These are phyloP conservation scores for Scolecobasidium constrictum DNA, from an alignment of 2,329 filamentous ascomycete species.

Conservation along the genomic window DNA sequence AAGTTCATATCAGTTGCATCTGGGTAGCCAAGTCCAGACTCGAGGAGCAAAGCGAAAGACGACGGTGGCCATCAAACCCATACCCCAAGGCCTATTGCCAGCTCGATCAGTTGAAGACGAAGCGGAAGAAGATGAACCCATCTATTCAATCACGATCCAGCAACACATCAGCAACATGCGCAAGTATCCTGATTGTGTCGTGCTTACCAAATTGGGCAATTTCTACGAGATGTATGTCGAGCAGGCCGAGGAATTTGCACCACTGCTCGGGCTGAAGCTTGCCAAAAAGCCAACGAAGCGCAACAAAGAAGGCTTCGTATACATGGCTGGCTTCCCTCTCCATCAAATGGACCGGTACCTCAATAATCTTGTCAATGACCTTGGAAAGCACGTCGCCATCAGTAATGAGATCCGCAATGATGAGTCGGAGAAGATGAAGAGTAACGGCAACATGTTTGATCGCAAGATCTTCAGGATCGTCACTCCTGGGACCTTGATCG, in stretches of 20 bases:
- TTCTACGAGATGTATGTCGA: slow-evolving; percentile 99
- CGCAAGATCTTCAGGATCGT: slow-evolving; percentile 77
- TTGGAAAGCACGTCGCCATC: slow-evolving; percentile 84
- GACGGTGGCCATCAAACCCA: slow-evolving; percentile 15
- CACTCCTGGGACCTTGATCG: slow-evolving; percentile 89
- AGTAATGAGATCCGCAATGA: slow-evolving; percentile 83
- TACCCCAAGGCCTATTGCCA: slow-evolving; percentile 9
- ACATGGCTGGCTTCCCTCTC: slow-evolving; percentile 94
- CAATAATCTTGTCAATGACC: slow-evolving; percentile 83
- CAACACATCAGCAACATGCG: slow-evolving; percentile 84
- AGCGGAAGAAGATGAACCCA: slow-evolving; percentile 36
- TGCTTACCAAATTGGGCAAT: slow-evolving; percentile 83
- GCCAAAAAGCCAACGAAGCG: slow-evolving; percentile 69
- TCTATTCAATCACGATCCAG: slow-evolving; percentile 79
- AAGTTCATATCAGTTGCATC: too few relatives aligned
- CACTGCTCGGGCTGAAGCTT: slow-evolving; percentile 79
- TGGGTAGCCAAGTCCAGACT: slow-evolving; percentile 6
- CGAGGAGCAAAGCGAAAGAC: slow-evolving; percentile 31
- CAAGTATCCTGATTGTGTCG: slow-evolving; percentile 79
- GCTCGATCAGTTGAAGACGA: slow-evolving; percentile 24
- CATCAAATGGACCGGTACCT: slow-evolving; percentile 88
- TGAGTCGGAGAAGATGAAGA: slow-evolving; percentile 56
- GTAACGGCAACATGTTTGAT: slow-evolving; percentile 72
- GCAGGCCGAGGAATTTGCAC: slow-evolving; percentile 81
- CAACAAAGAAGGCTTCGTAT: slow-evolving; percentile 47